phyloP scores from a whole-genome alignment of 805 yeast genomes.

The Candida palmyrensis region DNA sequence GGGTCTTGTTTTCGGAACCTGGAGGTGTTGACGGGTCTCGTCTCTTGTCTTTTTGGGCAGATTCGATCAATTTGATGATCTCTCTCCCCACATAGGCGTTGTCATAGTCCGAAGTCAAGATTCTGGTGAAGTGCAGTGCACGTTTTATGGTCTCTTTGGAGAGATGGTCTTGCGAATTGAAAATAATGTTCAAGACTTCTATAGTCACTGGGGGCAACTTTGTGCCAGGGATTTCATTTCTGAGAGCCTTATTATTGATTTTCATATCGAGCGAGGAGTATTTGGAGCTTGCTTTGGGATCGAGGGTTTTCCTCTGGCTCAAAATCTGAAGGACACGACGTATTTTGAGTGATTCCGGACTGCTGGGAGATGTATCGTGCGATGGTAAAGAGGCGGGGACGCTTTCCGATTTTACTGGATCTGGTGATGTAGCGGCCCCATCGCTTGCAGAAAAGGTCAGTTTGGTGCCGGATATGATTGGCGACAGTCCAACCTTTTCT shows the following conservation, averaged over 20 bases:
- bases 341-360: too few species aligned
- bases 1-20: background rate
- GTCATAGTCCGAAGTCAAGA: conserved; percentile 3
- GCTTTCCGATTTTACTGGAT: too few species aligned
- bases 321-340: too few species aligned
- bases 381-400: too few species aligned
- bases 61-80: background rate
- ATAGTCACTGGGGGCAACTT: conserved; percentile 1
- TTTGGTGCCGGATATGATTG: too few species aligned
- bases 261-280: conserved; percentile 1
- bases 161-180: conserved; percentile 6
- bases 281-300: background rate
- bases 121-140: conserved; percentile 5
- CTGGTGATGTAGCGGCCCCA: too few species aligned
- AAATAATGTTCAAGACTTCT: conserved; percentile 7
- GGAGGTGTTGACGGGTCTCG: background rate
- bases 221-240: conserved; percentile 5
- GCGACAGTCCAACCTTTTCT: too few species aligned
- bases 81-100: background rate
- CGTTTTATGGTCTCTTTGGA: conserved; percentile 1
- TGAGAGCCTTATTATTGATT: conserved; percentile 6
- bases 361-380: too few species aligned
- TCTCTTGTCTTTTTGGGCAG: background rate
- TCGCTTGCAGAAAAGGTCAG: too few species aligned
- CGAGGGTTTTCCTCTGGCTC: background rate